Evolutionary conservation across 2,329 filamentous ascomycete genomes (phyloP).

Genomic region (Berkeleyomyces basicola): DNA sequence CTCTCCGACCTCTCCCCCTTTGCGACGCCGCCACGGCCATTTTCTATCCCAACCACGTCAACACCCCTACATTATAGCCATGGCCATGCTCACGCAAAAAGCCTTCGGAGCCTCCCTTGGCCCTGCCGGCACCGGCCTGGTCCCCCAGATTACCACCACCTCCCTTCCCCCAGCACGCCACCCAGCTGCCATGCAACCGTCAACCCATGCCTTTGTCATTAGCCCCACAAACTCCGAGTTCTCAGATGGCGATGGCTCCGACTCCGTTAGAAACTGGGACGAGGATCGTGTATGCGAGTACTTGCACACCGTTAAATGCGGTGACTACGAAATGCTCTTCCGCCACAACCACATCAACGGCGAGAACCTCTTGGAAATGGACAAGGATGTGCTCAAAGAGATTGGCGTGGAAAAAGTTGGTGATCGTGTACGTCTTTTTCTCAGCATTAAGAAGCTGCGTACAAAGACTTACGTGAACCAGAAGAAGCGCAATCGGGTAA

Average conservation of each 20-base stretch:
- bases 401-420: constrained; percentile 98
- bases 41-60: neutral
- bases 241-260: constrained; percentile 65
- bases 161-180: constrained; percentile 32
- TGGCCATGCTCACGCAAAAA: constrained; percentile 70
- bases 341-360: constrained; percentile 91
- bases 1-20: neutral
- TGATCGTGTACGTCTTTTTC: constrained; percentile 79
- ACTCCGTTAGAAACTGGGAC: constrained; percentile 71
- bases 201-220: constrained; percentile 7
- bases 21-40: neutral
- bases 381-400: constrained; percentile 89
- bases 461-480: constrained; percentile 61
- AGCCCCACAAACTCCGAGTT: constrained; percentile 22
- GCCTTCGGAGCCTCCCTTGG: constrained; percentile 44
- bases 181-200: neutral
- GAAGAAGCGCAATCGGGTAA: constrained; percentile 73
- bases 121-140: constrained; percentile 31
- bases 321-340: constrained; percentile 84
- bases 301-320: constrained; percentile 77
- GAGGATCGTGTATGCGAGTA: constrained; percentile 87
- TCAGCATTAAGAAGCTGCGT: constrained; percentile 68
- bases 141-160: constrained; percentile 30
- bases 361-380: constrained; percentile 90
- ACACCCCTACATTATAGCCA: constrained; percentile 20